Percentiles rank a stretch among this genome's conserved stretches.
These are phyloP conservation scores for Lachnellula occidentalis DNA, from an alignment of 2,329 filamentous ascomycete species.

Conservation along the genomic window DNA sequence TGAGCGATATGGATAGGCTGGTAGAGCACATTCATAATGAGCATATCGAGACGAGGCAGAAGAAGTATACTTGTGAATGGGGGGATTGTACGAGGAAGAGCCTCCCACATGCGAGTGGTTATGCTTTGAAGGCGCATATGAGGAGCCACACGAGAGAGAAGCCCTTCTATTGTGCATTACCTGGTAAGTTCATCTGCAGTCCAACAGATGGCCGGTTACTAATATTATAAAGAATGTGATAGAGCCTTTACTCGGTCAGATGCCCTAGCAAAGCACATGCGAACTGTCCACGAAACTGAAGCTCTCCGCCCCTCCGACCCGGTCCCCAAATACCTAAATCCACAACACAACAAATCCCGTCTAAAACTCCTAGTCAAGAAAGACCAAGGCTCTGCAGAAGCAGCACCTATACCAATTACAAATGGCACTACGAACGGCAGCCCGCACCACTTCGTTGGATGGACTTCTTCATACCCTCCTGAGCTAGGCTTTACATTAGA, in stretches of 20 bases:
- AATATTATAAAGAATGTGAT: conserved; percentile 70
- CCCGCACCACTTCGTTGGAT: conserved; percentile 23
- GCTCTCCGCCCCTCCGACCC: conserved; percentile 75
- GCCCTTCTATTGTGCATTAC: conserved; percentile 92
- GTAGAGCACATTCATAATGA: conserved; percentile 85
- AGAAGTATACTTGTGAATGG: conserved; percentile 99
- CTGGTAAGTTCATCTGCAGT: conserved; percentile 53
- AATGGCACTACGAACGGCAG: conserved; percentile 19
- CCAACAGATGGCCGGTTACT: conserved; percentile 11
- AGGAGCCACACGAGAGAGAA: conserved; percentile 96
- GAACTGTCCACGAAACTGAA: conserved; percentile 96
- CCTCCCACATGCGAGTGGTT: conserved; percentile 87
- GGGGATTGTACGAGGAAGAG: conserved; percentile 82
- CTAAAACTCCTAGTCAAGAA: conserved; percentile 58
- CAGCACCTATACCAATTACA: conserved; percentile 52
- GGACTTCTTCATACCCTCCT: conserved; percentile 28
- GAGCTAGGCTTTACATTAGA: conserved; percentile 57
- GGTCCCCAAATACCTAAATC: conserved; percentile 62
- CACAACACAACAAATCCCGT: conserved; percentile 36
- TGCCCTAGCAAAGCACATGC: conserved; percentile 95
- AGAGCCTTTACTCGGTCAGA: conserved; percentile 94
- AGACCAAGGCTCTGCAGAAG: conserved; percentile 48
- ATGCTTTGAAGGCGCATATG: conserved; percentile 96
- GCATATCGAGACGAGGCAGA: conserved; percentile 88
- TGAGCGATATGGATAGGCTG: conserved; percentile 74